These are phyloP conservation scores for Lasiosphaeria ovina DNA, from an alignment of 495 filamentous ascomycete genomes.

Conservation along the genomic window DNA sequence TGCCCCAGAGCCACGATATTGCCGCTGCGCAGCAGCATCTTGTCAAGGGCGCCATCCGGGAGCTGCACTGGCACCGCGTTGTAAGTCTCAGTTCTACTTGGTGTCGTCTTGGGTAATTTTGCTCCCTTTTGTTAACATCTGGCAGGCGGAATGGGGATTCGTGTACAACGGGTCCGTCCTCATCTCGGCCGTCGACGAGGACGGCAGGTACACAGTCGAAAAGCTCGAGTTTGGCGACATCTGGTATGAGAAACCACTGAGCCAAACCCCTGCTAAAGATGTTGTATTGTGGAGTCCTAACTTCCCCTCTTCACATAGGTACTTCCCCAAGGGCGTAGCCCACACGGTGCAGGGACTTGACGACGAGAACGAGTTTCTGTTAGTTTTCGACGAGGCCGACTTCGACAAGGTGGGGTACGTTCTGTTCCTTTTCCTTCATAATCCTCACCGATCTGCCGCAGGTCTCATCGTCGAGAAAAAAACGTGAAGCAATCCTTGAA, in stretches of 20 bases:
- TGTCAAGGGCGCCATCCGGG: slow-evolving; percentile 59
- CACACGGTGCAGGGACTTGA: slow-evolving; percentile 58
- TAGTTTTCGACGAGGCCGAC: slow-evolving; percentile 63
- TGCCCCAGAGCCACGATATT: slow-evolving; percentile 61
- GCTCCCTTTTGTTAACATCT: slow-evolving; percentile 4
- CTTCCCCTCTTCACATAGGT: slow-evolving; percentile 37
- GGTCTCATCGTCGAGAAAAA: too few species aligned
- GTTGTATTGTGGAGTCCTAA: slow-evolving; percentile 12
- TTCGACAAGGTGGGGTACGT: slow-evolving; percentile 45
- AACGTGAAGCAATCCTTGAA: too few species aligned
- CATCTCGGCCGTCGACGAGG: slow-evolving; percentile 59
- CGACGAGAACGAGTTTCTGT: slow-evolving; percentile 64
- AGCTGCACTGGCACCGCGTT: slow-evolving; percentile 66
- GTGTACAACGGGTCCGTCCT: slow-evolving; percentile 57
- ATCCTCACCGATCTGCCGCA: neutral
- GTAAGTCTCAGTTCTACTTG: slow-evolving; percentile 33
- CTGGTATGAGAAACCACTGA: slow-evolving; percentile 37
- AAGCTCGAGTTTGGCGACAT: slow-evolving; percentile 59
- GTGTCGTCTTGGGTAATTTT: neutral
- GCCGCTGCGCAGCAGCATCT: slow-evolving; percentile 63
- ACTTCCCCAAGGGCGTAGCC: slow-evolving; percentile 61
- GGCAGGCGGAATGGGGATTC: slow-evolving; percentile 64
- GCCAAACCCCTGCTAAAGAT: neutral
- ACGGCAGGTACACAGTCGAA: slow-evolving; percentile 54
- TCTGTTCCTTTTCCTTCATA: neutral